Conservation (phyloP, 345 rosid genomes). For the Arabis hirsuta region DNA sequence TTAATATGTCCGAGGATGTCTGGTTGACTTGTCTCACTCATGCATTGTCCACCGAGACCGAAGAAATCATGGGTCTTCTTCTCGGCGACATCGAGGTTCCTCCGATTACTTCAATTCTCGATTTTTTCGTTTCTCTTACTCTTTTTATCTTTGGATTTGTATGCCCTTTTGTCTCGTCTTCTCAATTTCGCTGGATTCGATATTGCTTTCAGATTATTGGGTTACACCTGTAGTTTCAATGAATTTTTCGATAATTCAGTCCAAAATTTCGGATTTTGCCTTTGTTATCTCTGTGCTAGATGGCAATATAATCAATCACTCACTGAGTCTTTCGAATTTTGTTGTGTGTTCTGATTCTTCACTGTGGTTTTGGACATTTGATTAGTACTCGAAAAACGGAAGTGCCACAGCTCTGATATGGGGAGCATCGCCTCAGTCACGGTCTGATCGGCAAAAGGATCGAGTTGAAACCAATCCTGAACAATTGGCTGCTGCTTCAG, state of each 20-base stretch:
- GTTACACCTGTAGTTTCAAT: background rate
- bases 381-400: constrained; percentile 73
- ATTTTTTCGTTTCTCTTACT: too few species aligned
- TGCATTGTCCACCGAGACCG: constrained; percentile 97
- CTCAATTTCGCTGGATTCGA: background rate
- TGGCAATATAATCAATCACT: too few species aligned
- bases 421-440: constrained; percentile 98
- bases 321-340: background rate
- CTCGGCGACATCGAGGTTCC: constrained; percentile 95
- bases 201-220: background rate
- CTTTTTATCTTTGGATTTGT: background rate
- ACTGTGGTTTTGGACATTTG: constrained; percentile 38
- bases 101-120: background rate
- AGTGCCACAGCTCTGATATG: constrained; percentile 82
- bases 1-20: constrained; percentile 91
- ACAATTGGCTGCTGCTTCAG: constrained; percentile 98
- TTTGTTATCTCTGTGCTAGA: background rate
- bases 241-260: background rate
- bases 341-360: constrained; percentile 9
- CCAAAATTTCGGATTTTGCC: background rate
- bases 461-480: constrained; percentile 98
- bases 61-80: constrained; percentile 99
- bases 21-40: constrained; percentile 97
- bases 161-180: background rate
- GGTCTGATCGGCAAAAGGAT: constrained; percentile 95